Evolutionary conservation across 1,139 yeast genomes (phyloP).

Genomic region (Geotrichum candidum): DNA sequence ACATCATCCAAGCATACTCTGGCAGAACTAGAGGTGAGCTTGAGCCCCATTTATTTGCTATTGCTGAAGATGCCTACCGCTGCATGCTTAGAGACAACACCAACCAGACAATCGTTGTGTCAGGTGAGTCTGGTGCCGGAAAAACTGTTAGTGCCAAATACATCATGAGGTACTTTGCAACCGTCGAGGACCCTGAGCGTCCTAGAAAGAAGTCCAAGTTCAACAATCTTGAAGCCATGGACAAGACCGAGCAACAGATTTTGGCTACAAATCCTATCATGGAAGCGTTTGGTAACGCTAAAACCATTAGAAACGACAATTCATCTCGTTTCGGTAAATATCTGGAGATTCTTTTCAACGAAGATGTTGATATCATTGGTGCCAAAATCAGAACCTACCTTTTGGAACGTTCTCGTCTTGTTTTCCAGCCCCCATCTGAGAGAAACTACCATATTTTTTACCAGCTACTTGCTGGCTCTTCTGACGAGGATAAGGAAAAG

Average conservation of each 20-base stretch:
- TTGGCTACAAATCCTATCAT: constrained; percentile 96
- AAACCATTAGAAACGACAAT: constrained; percentile 94
- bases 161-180: constrained; percentile 95
- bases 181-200: constrained; percentile 68
- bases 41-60: constrained; percentile 95
- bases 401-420: constrained; percentile 88
- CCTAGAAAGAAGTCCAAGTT: constrained; percentile 26
- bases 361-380: constrained; percentile 73
- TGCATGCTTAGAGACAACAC: constrained; percentile 80
- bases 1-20: constrained; percentile 88
- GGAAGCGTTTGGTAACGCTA: constrained; percentile 99
- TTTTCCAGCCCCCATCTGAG: constrained; percentile 83
- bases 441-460: constrained; percentile 94
- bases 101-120: constrained; percentile 93
- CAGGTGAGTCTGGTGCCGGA: constrained; percentile 99
- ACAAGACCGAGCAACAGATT: constrained; percentile 88
- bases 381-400: constrained; percentile 90
- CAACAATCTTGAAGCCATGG: constrained; percentile 62
- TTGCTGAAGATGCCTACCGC: constrained; percentile 94
- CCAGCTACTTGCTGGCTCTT: constrained; percentile 77
- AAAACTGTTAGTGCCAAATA: constrained; percentile 96
- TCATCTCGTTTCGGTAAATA: constrained; percentile 97
- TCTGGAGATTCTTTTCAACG: constrained; percentile 80
- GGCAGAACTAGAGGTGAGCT: constrained; percentile 89
- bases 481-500: constrained; percentile 50